These are phyloP conservation scores for Podospora appendiculata DNA, from an alignment of 495 filamentous ascomycete species.

Conservation along the genomic window DNA sequence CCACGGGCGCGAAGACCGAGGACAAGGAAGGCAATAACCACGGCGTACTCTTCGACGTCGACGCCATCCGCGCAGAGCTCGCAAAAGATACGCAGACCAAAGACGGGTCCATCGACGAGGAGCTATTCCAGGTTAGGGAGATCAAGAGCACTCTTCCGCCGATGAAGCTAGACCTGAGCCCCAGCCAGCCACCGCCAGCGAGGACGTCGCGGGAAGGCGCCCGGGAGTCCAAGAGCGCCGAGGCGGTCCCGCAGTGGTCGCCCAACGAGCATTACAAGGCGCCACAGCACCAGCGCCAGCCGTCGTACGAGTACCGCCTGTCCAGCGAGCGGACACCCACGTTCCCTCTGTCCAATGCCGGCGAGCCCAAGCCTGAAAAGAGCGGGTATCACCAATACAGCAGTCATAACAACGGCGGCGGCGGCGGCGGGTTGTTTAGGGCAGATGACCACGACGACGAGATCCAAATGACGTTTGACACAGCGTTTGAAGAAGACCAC, in stretches of 20 bases:
- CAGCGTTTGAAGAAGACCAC: constrained; percentile 31
- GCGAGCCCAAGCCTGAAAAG: not conserved
- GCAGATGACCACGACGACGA: constrained; percentile 25
- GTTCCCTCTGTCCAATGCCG: constrained; percentile 4
- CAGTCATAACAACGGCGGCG: not conserved
- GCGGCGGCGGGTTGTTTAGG: constrained; percentile 4
- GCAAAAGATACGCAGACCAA: constrained; percentile 51
- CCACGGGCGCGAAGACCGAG: constrained; percentile 23
- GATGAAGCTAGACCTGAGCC: constrained; percentile 66
- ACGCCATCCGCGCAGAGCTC: constrained; percentile 83
- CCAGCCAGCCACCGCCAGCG: constrained; percentile 18
- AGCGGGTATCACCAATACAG: constrained; percentile 2
- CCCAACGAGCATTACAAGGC: not conserved
- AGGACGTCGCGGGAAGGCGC: constrained; percentile 28
- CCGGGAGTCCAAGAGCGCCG: constrained; percentile 44
- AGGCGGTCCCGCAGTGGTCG: constrained; percentile 17
- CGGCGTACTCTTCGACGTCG: constrained; percentile 84
- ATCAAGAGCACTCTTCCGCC: constrained; percentile 82
- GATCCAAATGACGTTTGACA: constrained; percentile 70
- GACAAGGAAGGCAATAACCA: constrained; percentile 41
- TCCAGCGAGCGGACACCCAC: constrained; percentile 18
- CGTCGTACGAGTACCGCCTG: constrained; percentile 11
- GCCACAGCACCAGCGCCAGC: not conserved
- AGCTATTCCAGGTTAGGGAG: constrained; percentile 63
- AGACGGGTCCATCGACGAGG: constrained; percentile 14